phyloP scores from a whole-genome alignment of 2,329 filamentous ascomycete species.

The Nigrospora oryzae region DNA sequence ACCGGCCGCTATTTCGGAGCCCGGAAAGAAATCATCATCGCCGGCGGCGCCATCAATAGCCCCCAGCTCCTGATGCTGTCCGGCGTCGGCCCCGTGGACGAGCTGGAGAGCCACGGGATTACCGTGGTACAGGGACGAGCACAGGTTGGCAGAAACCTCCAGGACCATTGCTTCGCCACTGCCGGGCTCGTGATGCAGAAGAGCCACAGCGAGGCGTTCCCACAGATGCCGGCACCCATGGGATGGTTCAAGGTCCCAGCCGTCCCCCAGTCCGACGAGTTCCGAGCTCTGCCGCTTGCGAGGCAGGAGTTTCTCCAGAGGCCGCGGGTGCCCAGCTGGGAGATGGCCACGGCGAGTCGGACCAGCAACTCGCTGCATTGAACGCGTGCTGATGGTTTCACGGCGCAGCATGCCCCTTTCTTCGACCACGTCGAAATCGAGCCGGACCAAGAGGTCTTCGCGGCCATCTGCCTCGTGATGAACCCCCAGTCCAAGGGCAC shows the following conservation, averaged over 20 bases:
- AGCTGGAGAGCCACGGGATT: conserved; percentile 13
- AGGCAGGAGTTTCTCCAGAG: conserved; percentile 5
- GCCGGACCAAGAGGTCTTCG: conserved; percentile 8
- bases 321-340: conserved; percentile 9
- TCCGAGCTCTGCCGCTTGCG: conserved; percentile 4
- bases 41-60: conserved; percentile 15
- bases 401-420: conserved; percentile 7
- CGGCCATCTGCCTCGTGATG: conserved; percentile 8
- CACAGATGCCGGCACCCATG: conserved; percentile 9
- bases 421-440: conserved; percentile 1
- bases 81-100: conserved; percentile 14
- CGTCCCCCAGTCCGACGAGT: conserved; percentile 7
- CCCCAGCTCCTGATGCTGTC: conserved; percentile 20
- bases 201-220: conserved; percentile 1
- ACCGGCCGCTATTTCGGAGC: conserved; percentile 6
- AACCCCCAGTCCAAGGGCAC: conserved; percentile 11
- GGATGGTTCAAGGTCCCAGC: conserved; percentile 27
- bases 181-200: conserved; percentile 15
- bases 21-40: conserved; percentile 16
- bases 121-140: conserved; percentile 12
- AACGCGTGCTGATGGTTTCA: not conserved
- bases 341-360: conserved; percentile 6
- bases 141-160: conserved; percentile 18
- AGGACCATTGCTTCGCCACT: conserved; percentile 10
- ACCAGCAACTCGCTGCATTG: too few relatives aligned